Evolutionary conservation across 306 rosid genomes (phyloP).

Genomic region (Corylus americana): DNA sequence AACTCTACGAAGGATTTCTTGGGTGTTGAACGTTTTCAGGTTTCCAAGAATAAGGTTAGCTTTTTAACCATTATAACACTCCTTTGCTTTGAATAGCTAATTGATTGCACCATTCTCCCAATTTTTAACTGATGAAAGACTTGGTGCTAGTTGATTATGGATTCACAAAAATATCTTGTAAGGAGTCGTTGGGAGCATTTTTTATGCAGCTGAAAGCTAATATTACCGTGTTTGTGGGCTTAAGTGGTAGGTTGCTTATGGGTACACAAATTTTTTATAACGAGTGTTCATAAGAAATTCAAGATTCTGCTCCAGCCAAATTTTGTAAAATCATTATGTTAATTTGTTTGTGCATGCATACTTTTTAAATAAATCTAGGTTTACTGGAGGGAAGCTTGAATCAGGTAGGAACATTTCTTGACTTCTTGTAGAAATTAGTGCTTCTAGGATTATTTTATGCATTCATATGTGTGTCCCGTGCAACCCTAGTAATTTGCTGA

Average conservation of each 20-base stretch:
- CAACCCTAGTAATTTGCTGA: background rate
- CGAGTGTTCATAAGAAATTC: background rate
- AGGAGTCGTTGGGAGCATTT: background rate
- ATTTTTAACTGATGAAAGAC: slow-evolving; percentile 2
- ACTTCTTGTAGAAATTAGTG: background rate
- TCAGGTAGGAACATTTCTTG: background rate
- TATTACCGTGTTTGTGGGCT: background rate
- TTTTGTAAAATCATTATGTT: background rate
- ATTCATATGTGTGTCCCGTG: background rate
- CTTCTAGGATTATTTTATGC: background rate
- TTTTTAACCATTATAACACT: background rate
- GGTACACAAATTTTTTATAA: background rate
- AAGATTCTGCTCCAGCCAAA: background rate
- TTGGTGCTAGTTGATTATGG: background rate
- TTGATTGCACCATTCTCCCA: background rate
- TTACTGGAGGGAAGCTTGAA: background rate
- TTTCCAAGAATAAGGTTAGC: slow-evolving; percentile 56
- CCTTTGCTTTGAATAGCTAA: background rate
- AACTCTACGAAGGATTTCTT: slow-evolving; percentile 44
- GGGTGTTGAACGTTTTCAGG: slow-evolving; percentile 33
- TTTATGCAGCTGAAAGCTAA: background rate
- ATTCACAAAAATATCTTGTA: background rate
- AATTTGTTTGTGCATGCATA: background rate
- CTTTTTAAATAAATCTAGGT: background rate
- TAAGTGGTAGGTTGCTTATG: background rate